Conservation (phyloP, 495 filamentous ascomycete genomes). For the Hyaloscypha finlandica region DNA sequence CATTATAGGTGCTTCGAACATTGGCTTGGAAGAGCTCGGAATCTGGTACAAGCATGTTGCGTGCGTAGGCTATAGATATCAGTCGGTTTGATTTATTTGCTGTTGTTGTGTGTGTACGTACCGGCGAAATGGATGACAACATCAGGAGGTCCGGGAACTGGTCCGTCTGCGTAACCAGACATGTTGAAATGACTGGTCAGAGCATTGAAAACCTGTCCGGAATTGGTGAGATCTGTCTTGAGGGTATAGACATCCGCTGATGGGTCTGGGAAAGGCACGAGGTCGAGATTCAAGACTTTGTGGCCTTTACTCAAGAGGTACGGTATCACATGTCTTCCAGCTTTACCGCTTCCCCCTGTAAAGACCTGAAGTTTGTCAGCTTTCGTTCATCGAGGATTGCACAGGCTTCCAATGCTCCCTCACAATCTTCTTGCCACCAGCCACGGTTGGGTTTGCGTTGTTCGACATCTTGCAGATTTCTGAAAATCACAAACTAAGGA, state of each 20-base stretch:
- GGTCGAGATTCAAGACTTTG: slow-evolving; percentile 59
- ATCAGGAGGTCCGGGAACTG: slow-evolving; percentile 47
- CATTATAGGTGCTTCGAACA: slow-evolving; percentile 54
- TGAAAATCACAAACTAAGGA: neutral
- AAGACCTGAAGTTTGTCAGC: slow-evolving; percentile 19
- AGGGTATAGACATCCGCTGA: slow-evolving; percentile 55
- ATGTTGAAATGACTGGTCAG: slow-evolving; percentile 58
- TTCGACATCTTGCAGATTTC: slow-evolving; percentile 1
- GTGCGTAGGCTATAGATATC: slow-evolving; percentile 45
- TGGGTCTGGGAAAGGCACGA: slow-evolving; percentile 43
- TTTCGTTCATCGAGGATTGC: neutral
- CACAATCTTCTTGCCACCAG: slow-evolving; percentile 20
- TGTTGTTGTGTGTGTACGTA: neutral
- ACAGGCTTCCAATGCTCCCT: neutral
- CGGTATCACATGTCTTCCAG: slow-evolving; percentile 57
- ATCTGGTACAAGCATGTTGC: slow-evolving; percentile 59
- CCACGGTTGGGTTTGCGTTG: slow-evolving; percentile 5
- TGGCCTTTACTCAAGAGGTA: slow-evolving; percentile 55
- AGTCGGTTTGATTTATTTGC: neutral
- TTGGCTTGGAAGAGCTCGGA: slow-evolving; percentile 59
- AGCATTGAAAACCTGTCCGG: slow-evolving; percentile 61
- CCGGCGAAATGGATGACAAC: slow-evolving; percentile 62
- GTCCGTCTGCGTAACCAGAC: slow-evolving; percentile 45
- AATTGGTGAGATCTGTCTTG: slow-evolving; percentile 58
- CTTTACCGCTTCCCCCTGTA: slow-evolving; percentile 55